Percentiles rank a stretch among this genome's conserved stretches.
Conservation (phyloP, 2,329 filamentous ascomycete genomes). For the Ophiocordyceps camponoti-leonardi region DNA sequence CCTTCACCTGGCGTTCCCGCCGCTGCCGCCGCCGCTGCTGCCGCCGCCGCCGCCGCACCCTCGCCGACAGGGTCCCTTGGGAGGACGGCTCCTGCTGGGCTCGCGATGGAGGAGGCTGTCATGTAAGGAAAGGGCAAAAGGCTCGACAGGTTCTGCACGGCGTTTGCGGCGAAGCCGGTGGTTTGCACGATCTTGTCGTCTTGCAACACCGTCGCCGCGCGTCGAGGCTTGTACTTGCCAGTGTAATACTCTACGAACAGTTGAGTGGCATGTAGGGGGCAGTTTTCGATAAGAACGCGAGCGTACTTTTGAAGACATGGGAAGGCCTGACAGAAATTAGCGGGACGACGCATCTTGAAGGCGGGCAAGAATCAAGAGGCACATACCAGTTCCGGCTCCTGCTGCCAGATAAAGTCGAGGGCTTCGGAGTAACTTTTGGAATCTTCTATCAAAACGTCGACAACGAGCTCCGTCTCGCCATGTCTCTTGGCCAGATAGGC, state of each 20-base stretch:
- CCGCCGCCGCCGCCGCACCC: slow-evolving; percentile 21
- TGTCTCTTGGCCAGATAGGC: slow-evolving; percentile 91
- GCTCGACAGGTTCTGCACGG: slow-evolving; percentile 72
- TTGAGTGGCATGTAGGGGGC: slow-evolving; percentile 63
- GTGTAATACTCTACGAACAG: slow-evolving; percentile 94
- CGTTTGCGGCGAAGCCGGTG: slow-evolving; percentile 40
- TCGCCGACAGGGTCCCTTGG: slow-evolving; percentile 33
- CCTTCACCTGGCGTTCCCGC: slow-evolving; percentile 28
- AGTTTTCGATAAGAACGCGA: slow-evolving; percentile 74
- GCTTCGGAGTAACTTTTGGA: slow-evolving; percentile 81
- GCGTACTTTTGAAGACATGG: slow-evolving; percentile 90
- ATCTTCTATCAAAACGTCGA: slow-evolving; percentile 92
- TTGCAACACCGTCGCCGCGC: slow-evolving; percentile 28
- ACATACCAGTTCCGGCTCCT: slow-evolving; percentile 61
- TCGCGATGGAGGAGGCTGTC: slow-evolving; percentile 41
- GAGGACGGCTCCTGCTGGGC: slow-evolving; percentile 32
- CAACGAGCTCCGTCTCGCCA: slow-evolving; percentile 80
- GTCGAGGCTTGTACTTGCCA: slow-evolving; percentile 59
- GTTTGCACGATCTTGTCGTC: slow-evolving; percentile 18
- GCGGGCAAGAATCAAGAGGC: slow-evolving; percentile 21
- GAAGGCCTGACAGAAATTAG: slow-evolving; percentile 47
- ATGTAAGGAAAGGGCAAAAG: slow-evolving; percentile 77
- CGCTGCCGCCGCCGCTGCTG: slow-evolving; percentile 24
- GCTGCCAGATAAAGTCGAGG: slow-evolving; percentile 75
- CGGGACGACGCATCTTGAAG: too few species aligned